Conservation (phyloP, 2,329 filamentous ascomycete species). For the Fusarium decemcellulare region DNA sequence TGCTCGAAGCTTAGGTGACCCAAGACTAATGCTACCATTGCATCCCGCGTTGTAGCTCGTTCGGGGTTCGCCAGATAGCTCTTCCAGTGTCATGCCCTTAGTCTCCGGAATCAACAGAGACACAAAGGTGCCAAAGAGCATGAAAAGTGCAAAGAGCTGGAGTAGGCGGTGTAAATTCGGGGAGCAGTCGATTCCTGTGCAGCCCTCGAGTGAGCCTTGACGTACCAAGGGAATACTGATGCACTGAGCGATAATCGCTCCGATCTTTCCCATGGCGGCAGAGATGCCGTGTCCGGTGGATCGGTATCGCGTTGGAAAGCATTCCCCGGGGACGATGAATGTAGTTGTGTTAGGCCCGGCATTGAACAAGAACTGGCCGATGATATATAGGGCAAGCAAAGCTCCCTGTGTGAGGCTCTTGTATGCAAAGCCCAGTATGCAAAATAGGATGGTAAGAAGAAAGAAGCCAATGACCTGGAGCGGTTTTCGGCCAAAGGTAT, state of each 20-base stretch:
- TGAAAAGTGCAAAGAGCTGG: constrained; percentile 85
- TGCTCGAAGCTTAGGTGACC: constrained; percentile 48
- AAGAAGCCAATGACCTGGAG: constrained; percentile 77
- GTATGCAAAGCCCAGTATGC: constrained; percentile 73
- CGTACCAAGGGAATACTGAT: constrained; percentile 75
- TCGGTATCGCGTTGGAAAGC: constrained; percentile 74
- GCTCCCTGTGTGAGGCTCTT: constrained; percentile 61
- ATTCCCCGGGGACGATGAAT: constrained; percentile 75
- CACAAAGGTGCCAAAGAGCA: constrained; percentile 79
- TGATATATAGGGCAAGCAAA: constrained; percentile 73
- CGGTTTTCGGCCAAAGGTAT: constrained; percentile 82
- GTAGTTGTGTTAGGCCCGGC: constrained; percentile 77
- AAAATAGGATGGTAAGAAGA: constrained; percentile 73
- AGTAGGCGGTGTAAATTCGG: constrained; percentile 81
- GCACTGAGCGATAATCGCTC: constrained; percentile 76
- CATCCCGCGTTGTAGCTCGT: constrained; percentile 69
- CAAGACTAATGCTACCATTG: constrained; percentile 62
- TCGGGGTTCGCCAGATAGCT: constrained; percentile 76
- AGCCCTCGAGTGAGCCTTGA: constrained; percentile 66
- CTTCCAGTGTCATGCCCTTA: constrained; percentile 80
- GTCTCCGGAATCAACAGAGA: constrained; percentile 84
- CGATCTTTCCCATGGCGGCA: constrained; percentile 77
- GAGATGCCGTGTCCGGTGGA: constrained; percentile 75
- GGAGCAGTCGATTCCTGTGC: constrained; percentile 63
- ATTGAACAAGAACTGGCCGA: constrained; percentile 78